Percentiles rank a stretch among this genome's conserved stretches.
These are phyloP conservation scores for Zoysia matrella DNA, from an alignment of 202 grass and related monocot genomes.

Conservation along the genomic window DNA sequence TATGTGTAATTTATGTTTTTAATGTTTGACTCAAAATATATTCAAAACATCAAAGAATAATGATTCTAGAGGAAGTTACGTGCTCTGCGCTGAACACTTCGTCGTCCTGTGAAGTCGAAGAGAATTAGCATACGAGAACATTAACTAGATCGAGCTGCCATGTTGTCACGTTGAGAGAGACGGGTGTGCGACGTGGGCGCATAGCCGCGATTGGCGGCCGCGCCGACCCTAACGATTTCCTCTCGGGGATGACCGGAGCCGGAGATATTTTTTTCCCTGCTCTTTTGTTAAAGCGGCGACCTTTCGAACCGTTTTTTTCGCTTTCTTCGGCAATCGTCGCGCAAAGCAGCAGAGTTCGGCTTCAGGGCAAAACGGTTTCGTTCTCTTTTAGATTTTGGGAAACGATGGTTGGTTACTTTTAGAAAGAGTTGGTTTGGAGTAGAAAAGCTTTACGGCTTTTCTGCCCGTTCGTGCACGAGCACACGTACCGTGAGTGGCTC, in stretches of 20 bases:
- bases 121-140: not conserved
- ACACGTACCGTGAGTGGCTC: too few relatives aligned
- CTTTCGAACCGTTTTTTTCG: not conserved
- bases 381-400: not conserved
- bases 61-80: too few relatives aligned
- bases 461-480: too few relatives aligned
- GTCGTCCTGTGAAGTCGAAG: too few relatives aligned
- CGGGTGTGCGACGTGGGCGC: not conserved
- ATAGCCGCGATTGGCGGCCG: not conserved
- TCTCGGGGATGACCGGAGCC: not conserved
- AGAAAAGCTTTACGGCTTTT: too few relatives aligned
- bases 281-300: too few relatives aligned
- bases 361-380: not conserved
- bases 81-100: too few relatives aligned
- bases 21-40: too few relatives aligned
- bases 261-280: not conserved
- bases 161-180: not conserved
- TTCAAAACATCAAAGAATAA: too few relatives aligned
- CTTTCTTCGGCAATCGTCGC: not conserved
- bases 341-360: conserved; percentile 8
- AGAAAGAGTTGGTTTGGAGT: not conserved
- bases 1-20: too few relatives aligned
- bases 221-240: not conserved
- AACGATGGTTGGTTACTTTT: not conserved
- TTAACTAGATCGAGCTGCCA: not conserved